Conservation (phyloP, 2,329 filamentous ascomycete species). For the Aspergillus quadricinctus region DNA sequence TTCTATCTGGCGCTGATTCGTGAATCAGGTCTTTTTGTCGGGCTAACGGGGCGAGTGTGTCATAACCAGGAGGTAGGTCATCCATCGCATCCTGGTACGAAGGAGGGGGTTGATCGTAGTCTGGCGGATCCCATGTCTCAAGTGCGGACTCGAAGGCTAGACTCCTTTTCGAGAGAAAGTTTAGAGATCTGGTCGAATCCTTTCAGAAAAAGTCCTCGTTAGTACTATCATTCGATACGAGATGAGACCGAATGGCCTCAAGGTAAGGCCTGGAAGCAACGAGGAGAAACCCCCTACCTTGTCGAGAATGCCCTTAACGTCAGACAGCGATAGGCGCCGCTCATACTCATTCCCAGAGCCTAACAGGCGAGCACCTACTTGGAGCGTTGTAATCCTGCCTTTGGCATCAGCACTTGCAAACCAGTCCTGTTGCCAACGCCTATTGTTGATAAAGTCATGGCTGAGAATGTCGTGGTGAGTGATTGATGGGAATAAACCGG, state of each 20-base stretch:
- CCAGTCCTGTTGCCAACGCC: background rate
- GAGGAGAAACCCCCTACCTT: background rate
- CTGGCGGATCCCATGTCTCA: slow-evolving; percentile 10
- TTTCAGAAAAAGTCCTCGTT: background rate
- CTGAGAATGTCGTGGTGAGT: background rate
- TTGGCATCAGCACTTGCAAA: background rate
- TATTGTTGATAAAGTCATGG: background rate
- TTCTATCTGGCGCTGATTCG: slow-evolving; percentile 5
- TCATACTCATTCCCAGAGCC: background rate
- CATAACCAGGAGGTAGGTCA: slow-evolving; percentile 34
- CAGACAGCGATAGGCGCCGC: background rate
- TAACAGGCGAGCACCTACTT: background rate
- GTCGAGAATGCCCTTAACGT: background rate
- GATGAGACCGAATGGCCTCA: background rate
- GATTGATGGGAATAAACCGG: background rate
- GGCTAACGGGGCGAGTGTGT: slow-evolving; percentile 23
- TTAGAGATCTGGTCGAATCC: slow-evolving; percentile 1
- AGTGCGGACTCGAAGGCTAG: slow-evolving; percentile 11
- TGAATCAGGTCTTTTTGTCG: slow-evolving; percentile 14
- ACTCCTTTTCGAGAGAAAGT: slow-evolving; percentile 1
- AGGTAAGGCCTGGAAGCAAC: background rate
- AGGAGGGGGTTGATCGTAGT: slow-evolving; percentile 25
- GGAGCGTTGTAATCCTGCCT: background rate
- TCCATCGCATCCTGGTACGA: slow-evolving; percentile 29
- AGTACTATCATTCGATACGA: background rate